These are phyloP conservation scores for Colletotrichum sp. DNA, from an alignment of 2,329 filamentous ascomycete genomes.

Conservation along the genomic window DNA sequence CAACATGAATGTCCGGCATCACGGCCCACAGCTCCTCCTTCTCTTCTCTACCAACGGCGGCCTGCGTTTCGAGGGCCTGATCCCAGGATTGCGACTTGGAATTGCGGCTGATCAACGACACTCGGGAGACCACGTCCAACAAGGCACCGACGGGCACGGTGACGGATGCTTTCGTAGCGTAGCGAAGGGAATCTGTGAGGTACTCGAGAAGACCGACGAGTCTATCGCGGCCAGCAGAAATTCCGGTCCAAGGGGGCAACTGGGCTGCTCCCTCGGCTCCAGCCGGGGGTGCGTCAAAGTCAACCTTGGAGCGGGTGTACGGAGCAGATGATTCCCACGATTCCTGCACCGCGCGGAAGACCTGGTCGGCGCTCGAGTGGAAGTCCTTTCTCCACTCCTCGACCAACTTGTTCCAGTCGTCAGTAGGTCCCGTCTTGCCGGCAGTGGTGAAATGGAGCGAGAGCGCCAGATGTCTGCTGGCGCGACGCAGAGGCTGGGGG, in stretches of 20 bases:
- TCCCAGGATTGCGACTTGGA: constrained; percentile 52
- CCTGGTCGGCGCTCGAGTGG: constrained; percentile 75
- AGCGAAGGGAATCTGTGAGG: constrained; percentile 67
- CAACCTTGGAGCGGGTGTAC: constrained; percentile 46
- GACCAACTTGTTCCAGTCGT: constrained; percentile 79
- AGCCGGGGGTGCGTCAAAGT: constrained; percentile 50
- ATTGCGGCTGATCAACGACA: constrained; percentile 69
- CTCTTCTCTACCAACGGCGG: constrained; percentile 79
- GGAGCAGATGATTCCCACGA: constrained; percentile 76
- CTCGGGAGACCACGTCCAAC: constrained; percentile 71
- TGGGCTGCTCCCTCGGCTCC: constrained; percentile 51
- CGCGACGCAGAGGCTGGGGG: constrained; percentile 57
- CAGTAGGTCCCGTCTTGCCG: constrained; percentile 76
- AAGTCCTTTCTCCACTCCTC: constrained; percentile 65
- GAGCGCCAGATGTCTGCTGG: constrained; percentile 69
- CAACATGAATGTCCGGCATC: constrained; percentile 76
- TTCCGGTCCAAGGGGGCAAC: constrained; percentile 74
- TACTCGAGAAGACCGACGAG: constrained; percentile 70
- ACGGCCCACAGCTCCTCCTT: constrained; percentile 77
- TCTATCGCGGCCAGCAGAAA: constrained; percentile 76
- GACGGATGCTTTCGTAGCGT: constrained; percentile 69
- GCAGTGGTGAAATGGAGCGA: constrained; percentile 83
- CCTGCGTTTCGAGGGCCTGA: constrained; percentile 67
- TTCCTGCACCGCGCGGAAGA: constrained; percentile 81
- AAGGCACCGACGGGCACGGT: constrained; percentile 71